Evolutionary conservation across 2,329 filamentous ascomycete genomes (phyloP).

Genomic region (Epichloe gansuensis): DNA sequence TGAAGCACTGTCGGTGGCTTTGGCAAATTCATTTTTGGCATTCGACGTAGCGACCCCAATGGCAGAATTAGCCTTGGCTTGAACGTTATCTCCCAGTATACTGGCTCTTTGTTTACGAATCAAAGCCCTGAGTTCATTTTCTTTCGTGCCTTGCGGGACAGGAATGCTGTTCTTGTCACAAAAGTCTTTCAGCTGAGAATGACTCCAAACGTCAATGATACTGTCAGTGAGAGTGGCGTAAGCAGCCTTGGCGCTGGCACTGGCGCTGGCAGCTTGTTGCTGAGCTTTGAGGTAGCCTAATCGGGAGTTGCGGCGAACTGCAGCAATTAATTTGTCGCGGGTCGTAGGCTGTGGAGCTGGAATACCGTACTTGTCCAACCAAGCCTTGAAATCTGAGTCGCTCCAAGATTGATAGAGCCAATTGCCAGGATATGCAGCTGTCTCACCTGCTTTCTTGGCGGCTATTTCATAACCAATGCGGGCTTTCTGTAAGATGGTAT

Average conservation of each 20-base stretch:
- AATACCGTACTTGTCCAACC: constrained; percentile 80
- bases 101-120: constrained; percentile 75
- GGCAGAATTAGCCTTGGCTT: constrained; percentile 43
- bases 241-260: constrained; percentile 53
- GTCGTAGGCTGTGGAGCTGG: constrained; percentile 71
- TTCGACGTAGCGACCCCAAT: constrained; percentile 62
- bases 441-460: constrained; percentile 64
- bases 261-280: constrained; percentile 45
- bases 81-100: constrained; percentile 52
- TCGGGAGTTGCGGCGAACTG: constrained; percentile 81
- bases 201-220: constrained; percentile 81
- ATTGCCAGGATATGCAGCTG: constrained; percentile 76
- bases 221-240: constrained; percentile 68
- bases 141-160: constrained; percentile 82
- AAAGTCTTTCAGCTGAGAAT: constrained; percentile 81
- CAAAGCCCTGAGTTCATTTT: constrained; percentile 79
- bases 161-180: constrained; percentile 76
- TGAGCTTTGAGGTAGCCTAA: constrained; percentile 59
- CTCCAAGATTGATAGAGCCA: constrained; percentile 91
- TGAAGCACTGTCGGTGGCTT: constrained; percentile 57
- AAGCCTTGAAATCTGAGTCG: constrained; percentile 86
- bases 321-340: constrained; percentile 79
- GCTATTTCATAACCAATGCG: constrained; percentile 70
- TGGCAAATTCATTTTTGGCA: constrained; percentile 63
- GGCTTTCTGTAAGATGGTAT: constrained; percentile 63